Evolutionary conservation across 2,329 filamentous ascomycete genomes (phyloP), one percentile per base, ranked within the genome.

Genomic region (Reticulascus tulasneorum): DNA sequence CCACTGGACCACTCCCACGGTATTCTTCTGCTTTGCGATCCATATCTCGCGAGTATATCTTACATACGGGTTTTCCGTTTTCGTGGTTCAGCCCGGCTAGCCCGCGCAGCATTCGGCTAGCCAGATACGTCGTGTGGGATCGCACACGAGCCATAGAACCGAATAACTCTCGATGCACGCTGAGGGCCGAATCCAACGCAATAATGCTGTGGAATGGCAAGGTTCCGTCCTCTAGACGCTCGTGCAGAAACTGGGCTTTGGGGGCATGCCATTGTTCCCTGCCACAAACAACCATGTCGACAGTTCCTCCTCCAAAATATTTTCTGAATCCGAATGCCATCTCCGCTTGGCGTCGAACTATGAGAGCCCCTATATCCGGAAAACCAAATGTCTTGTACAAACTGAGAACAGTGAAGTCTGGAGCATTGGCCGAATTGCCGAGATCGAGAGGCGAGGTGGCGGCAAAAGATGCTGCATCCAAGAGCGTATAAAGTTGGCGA

Each of bases 361-460:
- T 79, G 39, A 98, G 63, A 2, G 82, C 89, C 2, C 91, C 91
- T 3, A 97, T 68, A 55, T 97, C 87, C 0, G 91, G 91, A 47
- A 96, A 96, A 2, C 93, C 91, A 58, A 97, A 97, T n/a, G 96
- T 90, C 59, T 97, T 98, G 66, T 96, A 94, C 46, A 97, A 80
- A 58, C 90, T 96, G 26, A 97, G 53, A 0, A 87, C 84, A 0
- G 79, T 83, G 47, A 97, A 97, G 56, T 97, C 91, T 2, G 91
- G 86, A 1, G 84, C 79, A 1, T 62, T 55, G 0, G 67, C 63
- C 0, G 71, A 49, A 47, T 85, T 64, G 37, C 77, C 69, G 3
- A 97, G 65, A 52, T 94, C 77, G 7, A 97, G 66, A 1, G 78
- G 79, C 5, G 85, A 79, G 1, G 90, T 95, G 7, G 88, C 82